Percentiles rank a stretch among this genome's conserved stretches.
Evolutionary conservation across 129 eudicot species (phyloP).

Genomic region (Erigeron canadensis): DNA sequence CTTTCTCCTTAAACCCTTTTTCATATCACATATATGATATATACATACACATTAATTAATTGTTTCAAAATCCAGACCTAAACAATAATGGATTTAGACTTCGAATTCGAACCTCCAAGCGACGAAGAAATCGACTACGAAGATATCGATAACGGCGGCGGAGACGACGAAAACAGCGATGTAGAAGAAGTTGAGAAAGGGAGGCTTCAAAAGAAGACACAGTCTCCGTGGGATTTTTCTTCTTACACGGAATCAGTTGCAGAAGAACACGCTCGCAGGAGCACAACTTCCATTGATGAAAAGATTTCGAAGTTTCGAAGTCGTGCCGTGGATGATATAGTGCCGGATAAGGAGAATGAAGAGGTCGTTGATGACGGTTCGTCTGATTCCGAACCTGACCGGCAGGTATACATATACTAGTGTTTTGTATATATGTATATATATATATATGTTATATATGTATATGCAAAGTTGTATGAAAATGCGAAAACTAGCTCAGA

Average conservation of each 20-base stretch:
- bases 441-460: too few relatives aligned
- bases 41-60: too few relatives aligned
- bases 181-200: conserved; percentile 33
- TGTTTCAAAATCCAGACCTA: too few relatives aligned
- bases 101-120: conserved; percentile 76
- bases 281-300: conserved; percentile 81
- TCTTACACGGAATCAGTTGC: conserved; percentile 75
- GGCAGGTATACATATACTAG: conserved; percentile 41
- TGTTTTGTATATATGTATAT: not conserved
- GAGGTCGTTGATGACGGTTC: conserved; percentile 33
- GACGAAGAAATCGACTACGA: conserved; percentile 72
- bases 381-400: conserved; percentile 57
- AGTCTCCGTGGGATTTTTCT: conserved; percentile 95
- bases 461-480: too few relatives aligned
- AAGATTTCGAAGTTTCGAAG: conserved; percentile 57
- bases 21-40: too few relatives aligned
- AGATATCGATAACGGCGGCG: conserved; percentile 23
- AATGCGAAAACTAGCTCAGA: too few relatives aligned
- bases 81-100: conserved; percentile 37
- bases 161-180: conserved; percentile 30
- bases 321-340: not conserved
- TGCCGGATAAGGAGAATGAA: not conserved
- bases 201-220: conserved; percentile 37
- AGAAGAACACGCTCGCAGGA: conserved; percentile 79
- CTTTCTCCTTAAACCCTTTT: too few relatives aligned